These are phyloP conservation scores for Suillus subalutaceus DNA, from an alignment of 768 basidiomycete species.

Conservation along the genomic window DNA sequence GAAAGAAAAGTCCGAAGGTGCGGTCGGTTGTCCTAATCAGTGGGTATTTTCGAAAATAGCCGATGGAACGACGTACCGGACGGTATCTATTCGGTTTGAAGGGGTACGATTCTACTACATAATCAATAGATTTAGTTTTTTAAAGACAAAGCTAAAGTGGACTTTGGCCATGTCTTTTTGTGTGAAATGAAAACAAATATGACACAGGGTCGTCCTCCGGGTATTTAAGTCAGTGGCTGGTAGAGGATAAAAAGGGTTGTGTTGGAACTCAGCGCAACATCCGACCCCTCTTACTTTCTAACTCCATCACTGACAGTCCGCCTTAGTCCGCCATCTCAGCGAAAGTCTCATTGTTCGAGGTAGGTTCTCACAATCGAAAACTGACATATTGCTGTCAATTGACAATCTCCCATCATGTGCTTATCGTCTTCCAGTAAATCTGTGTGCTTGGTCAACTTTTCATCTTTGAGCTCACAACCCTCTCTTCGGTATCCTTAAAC, in stretches of 20 bases:
- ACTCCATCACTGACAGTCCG: conserved; percentile 34
- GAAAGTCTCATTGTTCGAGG: conserved; percentile 32
- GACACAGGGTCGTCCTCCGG: conserved; percentile 6
- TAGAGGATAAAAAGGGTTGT: conserved; percentile 5
- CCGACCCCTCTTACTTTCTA: conserved; percentile 23
- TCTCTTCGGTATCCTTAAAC: conserved; percentile 22
- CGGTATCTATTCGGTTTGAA: conserved; percentile 2
- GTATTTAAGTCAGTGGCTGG: conserved; percentile 9
- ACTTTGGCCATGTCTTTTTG: conserved; percentile 1
- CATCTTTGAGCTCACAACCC: conserved; percentile 10
- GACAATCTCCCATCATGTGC: conserved; percentile 30
- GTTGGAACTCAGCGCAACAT: conserved; percentile 31
- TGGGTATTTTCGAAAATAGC: background rate
- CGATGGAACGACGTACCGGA: conserved; percentile 4
- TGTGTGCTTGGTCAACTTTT: conserved; percentile 6
- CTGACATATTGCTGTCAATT: conserved; percentile 11
- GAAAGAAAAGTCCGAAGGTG: background rate
- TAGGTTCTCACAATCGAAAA: conserved; percentile 18
- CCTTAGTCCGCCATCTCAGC: conserved; percentile 41
- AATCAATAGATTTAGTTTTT: conserved; percentile 4
- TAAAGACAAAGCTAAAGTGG: background rate
- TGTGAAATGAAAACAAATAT: conserved; percentile 6
- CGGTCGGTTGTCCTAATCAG: background rate
- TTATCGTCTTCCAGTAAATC: background rate
- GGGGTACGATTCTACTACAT: background rate